A percentile compares a stretch with the other conserved stretches of the same genome.
Evolutionary conservation across 352 stramenopile species (phyloP).

Genomic region (Globisporangium nagaii): DNA sequence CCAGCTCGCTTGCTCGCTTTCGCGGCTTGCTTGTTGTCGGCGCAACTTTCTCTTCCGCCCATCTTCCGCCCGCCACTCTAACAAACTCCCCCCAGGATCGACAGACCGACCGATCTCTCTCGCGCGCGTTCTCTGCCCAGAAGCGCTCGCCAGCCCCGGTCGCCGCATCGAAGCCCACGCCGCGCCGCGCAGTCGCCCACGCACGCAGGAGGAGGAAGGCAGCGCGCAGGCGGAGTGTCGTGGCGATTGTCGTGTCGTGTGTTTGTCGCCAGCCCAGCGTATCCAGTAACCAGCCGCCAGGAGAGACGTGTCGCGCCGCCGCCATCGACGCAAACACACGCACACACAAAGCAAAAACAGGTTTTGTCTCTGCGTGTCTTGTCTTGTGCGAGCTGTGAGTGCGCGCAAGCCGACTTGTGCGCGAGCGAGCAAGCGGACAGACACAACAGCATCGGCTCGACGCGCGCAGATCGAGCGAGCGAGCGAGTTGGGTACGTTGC

Average conservation of each 20-base stretch:
- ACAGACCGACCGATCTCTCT: no score
- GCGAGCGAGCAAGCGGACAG: neutral
- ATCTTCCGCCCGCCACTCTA: slow-evolving; percentile 5
- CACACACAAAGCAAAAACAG: neutral
- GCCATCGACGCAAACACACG: neutral
- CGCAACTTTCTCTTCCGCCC: slow-evolving; percentile 2
- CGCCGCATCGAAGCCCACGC: no score
- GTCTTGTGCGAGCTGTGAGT: neutral
- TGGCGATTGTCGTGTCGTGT: no score
- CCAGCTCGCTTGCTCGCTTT: no score
- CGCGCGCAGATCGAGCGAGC: neutral
- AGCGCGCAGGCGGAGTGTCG: no score
- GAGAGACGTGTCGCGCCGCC: slow-evolving; percentile 4
- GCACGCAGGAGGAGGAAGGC: no score
- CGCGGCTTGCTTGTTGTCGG: neutral
- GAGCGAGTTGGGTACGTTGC: neutral
- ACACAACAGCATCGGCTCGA: no score
- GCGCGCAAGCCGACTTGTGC: neutral
- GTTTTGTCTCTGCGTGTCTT: neutral
- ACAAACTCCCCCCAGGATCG: slow-evolving; percentile 1
- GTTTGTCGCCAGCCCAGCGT: neutral
- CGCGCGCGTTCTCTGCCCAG: no score
- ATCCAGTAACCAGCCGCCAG: neutral
- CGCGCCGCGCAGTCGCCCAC: no score
- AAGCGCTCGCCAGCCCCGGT: neutral